phyloP scores from a whole-genome alignment of 1,284 basidiomycete species.

The Flammula alnicola region DNA sequence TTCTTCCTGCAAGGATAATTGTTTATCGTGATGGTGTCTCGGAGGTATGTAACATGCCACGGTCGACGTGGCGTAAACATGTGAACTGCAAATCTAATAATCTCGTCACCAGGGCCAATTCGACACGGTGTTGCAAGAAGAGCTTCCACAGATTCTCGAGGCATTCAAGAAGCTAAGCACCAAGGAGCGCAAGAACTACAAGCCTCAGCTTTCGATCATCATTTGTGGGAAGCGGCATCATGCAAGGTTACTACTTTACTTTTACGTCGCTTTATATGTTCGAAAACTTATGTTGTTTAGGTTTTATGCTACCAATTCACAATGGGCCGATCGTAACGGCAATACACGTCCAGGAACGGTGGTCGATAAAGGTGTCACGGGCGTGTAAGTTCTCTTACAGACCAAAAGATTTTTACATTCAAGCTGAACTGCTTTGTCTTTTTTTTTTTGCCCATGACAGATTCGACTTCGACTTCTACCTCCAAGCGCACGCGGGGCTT shows the following conservation, averaged over 20 bases:
- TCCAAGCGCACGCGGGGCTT: slow-evolving; percentile 74
- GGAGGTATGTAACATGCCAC: slow-evolving; percentile 66
- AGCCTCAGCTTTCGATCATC: slow-evolving; percentile 69
- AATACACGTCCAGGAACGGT: slow-evolving; percentile 79
- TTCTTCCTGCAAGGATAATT: slow-evolving; percentile 65
- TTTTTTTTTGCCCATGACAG: slow-evolving; percentile 31
- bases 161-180: slow-evolving; percentile 60
- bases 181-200: slow-evolving; percentile 49
- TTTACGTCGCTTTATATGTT: slow-evolving; percentile 1
- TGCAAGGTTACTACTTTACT: slow-evolving; percentile 45
- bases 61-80: background rate
- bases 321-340: slow-evolving; percentile 60
- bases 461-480: slow-evolving; percentile 78
- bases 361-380: slow-evolving; percentile 74
- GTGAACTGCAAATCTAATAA: slow-evolving; percentile 4
- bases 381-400: slow-evolving; percentile 47
- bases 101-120: slow-evolving; percentile 62
- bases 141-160: slow-evolving; percentile 58
- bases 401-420: background rate
- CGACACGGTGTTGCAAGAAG: slow-evolving; percentile 56
- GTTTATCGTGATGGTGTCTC: slow-evolving; percentile 80
- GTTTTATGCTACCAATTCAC: slow-evolving; percentile 57
- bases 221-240: slow-evolving; percentile 84
- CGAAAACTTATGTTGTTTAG: slow-evolving; percentile 33
- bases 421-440: slow-evolving; percentile 47